Base-by-base conservation (phyloP, 73 alveolate genomes). In the Paramecium tetraurelia region DNA sequence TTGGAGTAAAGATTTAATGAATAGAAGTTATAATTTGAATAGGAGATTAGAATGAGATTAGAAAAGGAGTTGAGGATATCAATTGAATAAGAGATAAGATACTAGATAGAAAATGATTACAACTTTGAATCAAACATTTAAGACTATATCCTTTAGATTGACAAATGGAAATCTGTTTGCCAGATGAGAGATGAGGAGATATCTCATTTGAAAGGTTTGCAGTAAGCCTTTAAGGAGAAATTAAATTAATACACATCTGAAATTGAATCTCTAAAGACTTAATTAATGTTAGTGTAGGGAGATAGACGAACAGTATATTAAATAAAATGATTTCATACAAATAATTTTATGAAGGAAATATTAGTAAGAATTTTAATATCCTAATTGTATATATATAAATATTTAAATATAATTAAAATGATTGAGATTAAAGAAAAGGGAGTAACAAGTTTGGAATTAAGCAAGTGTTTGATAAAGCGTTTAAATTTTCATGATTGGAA, bases 141-240 rank as follows among this genome's bases (percentile, higher is more conserved):
- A 20, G 90, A 80, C 18, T 80, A 80, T 46, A 24, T 80, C 11
- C 27, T 41, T 14, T 48, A 80, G 33, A 48, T 80, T 20, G 76
- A 80, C 1, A 43, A 80, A 11, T 80, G 90, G 90, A 80, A 80
- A 21, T 31, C 43, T 22, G 76, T 80, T 44, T 40, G 70, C 7
- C 12, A 41, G 41, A 80, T 44, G 75, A 20, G 90, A 44, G 90
- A 80, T 80, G 90, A 80, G 46, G 90, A 80, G 8, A 80, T 80
- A 22, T 5, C 7, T 10, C 70, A 80, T 44, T 24, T 80, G 24
- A 80, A 43, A 44, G 90, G 76, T 4, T 80, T 80, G 9, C 29
- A 40, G 44, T 44, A 80, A 22, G 90, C 76, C 2, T 48, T 80
- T 21, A 80, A 80, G 24, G 90, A 80, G 41, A 80, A 80, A 48